Base-by-base conservation (phyloP, 2,329 filamentous ascomycete genomes). In the Fusarium subglutinans region DNA sequence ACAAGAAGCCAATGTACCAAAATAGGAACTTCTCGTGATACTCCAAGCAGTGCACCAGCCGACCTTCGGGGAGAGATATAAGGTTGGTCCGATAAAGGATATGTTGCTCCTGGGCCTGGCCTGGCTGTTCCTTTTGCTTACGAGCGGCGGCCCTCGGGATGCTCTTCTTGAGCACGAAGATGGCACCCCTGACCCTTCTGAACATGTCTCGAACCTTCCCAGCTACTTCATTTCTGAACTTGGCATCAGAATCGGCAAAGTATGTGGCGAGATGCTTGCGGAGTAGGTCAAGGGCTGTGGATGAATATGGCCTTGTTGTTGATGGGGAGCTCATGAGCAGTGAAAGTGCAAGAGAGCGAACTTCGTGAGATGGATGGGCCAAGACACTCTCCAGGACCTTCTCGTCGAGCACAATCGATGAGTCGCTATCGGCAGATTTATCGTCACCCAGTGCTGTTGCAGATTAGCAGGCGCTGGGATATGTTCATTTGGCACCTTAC, bases 181-280 rank as follows among this genome's bases (percentile, higher is more conserved):
- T 90, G 15, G 91, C 89, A 30, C 91, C 91, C 73, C 92, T 88
- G 9, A 97, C 84, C 48, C 95, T 91, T 76, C 93, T 91, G 66
- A 95, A 90, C 80, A 98, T 90, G 76, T 92, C 91, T 70, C 94
- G 92, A 6, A 92, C 90, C 70, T 93, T 89, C 30, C 91, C 90
- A 33, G 96, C 87, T 4, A 97, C 87, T 75, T 97, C 94, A 66
- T 95, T 92, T 64, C 96, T 90, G 74, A 95, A 93, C 77, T 96
- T 94, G 11, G 96, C 91, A 79, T 98, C 95, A 1, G 93, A 91
- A 72, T 98, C 95, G 7, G 94, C 90, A 79, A 97, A 92, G 72
- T 96, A 90, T 22, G 91, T 88, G 3, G 89, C 87, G 8, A 98
- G 83, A 66, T 94, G 90, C 40, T 84, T 86, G 60, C 87, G 87